Evolutionary conservation across 768 basidiomycete genomes (phyloP).

Genomic region (Pulveroboletus sp.): DNA sequence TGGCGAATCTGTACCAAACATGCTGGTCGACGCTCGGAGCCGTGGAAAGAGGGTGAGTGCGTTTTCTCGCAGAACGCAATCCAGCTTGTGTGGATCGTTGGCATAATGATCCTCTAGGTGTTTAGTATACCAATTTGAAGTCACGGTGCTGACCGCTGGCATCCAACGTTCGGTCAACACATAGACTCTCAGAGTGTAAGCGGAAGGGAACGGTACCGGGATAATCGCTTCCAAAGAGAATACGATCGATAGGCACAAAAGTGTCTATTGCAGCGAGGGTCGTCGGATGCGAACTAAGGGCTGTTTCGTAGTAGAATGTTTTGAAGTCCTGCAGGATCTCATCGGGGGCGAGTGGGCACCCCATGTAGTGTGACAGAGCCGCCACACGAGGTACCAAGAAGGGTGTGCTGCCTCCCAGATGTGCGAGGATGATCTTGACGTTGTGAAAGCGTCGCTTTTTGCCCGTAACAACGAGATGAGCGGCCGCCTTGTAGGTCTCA

Average conservation of each 20-base stretch:
- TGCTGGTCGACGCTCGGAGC: constrained; percentile 8
- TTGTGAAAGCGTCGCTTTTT: constrained; percentile 57
- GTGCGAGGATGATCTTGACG: constrained; percentile 64
- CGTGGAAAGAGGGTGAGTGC: constrained; percentile 48
- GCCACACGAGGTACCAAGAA: constrained; percentile 68
- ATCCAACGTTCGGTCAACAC: background rate
- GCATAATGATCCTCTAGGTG: constrained; percentile 49
- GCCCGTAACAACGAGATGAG: constrained; percentile 70
- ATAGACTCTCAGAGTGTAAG: background rate
- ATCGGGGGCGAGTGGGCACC: constrained; percentile 54
- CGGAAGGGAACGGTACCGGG: constrained; percentile 46
- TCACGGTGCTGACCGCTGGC: constrained; percentile 53
- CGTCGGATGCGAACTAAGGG: constrained; percentile 53
- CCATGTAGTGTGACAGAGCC: constrained; percentile 64
- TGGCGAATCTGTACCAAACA: background rate
- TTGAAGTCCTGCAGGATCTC: constrained; percentile 67
- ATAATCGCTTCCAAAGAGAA: constrained; percentile 74
- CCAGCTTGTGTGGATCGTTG: constrained; percentile 35
- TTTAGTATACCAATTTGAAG: constrained; percentile 57
- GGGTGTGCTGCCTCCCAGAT: constrained; percentile 66
- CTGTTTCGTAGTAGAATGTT: constrained; percentile 72
- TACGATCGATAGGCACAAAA: constrained; percentile 45
- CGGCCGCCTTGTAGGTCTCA: constrained; percentile 78
- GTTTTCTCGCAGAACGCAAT: constrained; percentile 45
- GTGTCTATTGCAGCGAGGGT: constrained; percentile 47